A percentile compares a stretch with the other conserved stretches of the same genome.
Evolutionary conservation across 2,329 filamentous ascomycete species (phyloP).

Genomic region (Colletotrichum gloeosporioides): DNA sequence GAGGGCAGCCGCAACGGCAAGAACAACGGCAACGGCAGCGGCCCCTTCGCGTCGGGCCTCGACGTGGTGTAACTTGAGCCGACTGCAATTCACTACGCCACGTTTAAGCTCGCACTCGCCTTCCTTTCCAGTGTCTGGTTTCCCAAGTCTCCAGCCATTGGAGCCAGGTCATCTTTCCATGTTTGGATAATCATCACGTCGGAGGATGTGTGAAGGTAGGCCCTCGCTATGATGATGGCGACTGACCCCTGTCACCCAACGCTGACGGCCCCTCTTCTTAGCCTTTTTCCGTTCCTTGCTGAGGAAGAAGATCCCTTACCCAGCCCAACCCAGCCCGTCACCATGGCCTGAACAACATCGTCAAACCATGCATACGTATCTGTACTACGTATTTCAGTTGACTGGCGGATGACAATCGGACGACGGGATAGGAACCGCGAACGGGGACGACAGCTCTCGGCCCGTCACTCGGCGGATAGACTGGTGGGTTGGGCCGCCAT

Average conservation of each 20-base stretch:
- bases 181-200: not conserved
- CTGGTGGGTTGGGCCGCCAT: not conserved
- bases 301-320: not conserved
- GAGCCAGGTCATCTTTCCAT: not conserved
- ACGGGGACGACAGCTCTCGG: not conserved
- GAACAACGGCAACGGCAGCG: not conserved
- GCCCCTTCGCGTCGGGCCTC: not conserved
- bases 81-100: not conserved
- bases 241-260: not conserved
- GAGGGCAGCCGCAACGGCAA: not conserved
- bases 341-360: not conserved
- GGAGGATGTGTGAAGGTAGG: not conserved
- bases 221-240: not conserved
- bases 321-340: not conserved
- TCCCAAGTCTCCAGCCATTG: not conserved
- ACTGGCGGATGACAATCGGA: not conserved
- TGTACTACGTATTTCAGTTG: not conserved
- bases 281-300: constrained; percentile 11
- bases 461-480: not conserved
- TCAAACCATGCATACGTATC: not conserved
- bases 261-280: constrained; percentile 20
- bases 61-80: not conserved
- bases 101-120: not conserved
- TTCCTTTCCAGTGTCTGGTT: not conserved
- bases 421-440: not conserved